Evolutionary conservation across 331 rosid species (phyloP).

Genomic region (Malus hybrid): DNA sequence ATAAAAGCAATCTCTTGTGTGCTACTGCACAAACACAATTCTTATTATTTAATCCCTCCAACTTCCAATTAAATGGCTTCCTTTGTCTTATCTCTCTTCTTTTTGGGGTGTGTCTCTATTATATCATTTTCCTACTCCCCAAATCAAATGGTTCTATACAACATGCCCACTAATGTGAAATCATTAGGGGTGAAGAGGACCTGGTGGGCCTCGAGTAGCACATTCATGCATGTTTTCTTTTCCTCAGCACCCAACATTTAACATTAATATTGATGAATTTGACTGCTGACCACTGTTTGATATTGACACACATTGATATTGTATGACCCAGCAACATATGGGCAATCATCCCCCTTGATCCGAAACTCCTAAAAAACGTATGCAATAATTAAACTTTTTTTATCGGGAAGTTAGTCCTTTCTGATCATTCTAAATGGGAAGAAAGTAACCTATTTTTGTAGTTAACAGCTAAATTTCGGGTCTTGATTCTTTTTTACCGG

Average conservation of each 20-base stretch:
- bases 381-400: no score
- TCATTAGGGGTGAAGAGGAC: background rate
- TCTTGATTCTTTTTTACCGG: fast-evolving
- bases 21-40: no score
- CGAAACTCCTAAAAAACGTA: no score
- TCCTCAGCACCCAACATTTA: background rate
- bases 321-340: background rate
- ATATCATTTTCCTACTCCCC: background rate
- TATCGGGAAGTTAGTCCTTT: no score
- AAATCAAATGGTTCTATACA: background rate
- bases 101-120: background rate
- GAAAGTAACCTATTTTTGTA: no score
- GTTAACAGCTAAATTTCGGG: no score
- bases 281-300: background rate
- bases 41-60: no score
- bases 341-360: background rate
- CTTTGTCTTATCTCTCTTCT: no score
- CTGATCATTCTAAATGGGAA: fast-evolving
- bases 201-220: background rate
- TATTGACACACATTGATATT: background rate
- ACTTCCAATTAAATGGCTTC: no score
- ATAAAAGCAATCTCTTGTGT: no score
- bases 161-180: background rate
- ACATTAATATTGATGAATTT: background rate
- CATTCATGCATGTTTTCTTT: background rate